These are phyloP conservation scores for Suillus tomentosus DNA, from an alignment of 768 basidiomycete species.

Conservation along the genomic window DNA sequence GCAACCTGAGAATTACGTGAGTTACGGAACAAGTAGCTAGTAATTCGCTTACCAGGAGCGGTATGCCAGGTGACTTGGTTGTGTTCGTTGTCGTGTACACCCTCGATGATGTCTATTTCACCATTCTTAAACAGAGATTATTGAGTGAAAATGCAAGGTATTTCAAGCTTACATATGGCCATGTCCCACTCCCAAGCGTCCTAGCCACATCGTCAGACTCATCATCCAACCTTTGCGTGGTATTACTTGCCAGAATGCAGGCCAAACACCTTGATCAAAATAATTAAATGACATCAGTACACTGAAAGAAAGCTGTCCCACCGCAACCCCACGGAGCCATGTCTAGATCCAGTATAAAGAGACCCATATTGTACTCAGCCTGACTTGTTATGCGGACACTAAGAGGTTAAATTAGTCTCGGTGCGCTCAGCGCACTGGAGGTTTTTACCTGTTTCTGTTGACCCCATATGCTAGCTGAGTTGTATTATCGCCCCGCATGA, in stretches of 20 bases:
- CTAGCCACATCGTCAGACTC: conserved; percentile 16
- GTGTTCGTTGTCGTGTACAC: conserved; percentile 82
- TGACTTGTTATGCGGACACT: conserved; percentile 80
- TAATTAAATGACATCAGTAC: conserved; percentile 12
- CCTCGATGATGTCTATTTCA: conserved; percentile 84
- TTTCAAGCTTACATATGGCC: conserved; percentile 59
- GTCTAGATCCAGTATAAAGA: conserved; percentile 83
- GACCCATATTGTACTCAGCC: conserved; percentile 67
- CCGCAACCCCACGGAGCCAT: conserved; percentile 91
- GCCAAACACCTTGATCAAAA: conserved; percentile 65
- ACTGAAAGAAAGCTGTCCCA: conserved; percentile 33
- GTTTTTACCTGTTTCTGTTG: conserved; percentile 58
- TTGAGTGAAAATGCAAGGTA: conserved; percentile 6
- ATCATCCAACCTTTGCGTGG: conserved; percentile 3
- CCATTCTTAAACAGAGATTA: conserved; percentile 50
- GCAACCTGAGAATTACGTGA: conserved; percentile 47
- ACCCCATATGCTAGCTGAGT: conserved; percentile 54
- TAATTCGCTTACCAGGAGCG: conserved; percentile 46
- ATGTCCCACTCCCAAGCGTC: conserved; percentile 49
- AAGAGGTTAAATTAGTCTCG: background rate
- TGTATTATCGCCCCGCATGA: conserved; percentile 79
- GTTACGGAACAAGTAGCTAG: conserved; percentile 9
- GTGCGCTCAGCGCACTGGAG: conserved; percentile 10
- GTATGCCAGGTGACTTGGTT: conserved; percentile 88
- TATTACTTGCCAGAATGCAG: conserved; percentile 66